Evolutionary conservation across 73 alveolate species (phyloP).

Genomic region (Paramecium caudatum): DNA sequence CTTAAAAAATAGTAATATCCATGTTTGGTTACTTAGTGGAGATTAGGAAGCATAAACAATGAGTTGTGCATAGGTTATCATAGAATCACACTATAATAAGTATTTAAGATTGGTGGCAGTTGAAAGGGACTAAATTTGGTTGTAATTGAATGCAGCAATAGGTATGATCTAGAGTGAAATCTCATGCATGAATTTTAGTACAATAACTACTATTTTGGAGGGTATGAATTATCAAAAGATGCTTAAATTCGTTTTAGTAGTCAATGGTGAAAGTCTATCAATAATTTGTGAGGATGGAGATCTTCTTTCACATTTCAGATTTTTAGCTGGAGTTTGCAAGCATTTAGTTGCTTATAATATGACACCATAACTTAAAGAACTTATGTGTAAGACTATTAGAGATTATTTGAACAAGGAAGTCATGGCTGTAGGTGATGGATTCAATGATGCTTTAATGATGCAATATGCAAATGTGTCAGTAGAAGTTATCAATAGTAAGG

Average conservation of each 20-base stretch:
- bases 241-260: neutral
- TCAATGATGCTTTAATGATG: conserved; percentile 74
- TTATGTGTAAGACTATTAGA: conserved; percentile 11
- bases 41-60: conserved; percentile 60
- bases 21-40: conserved; percentile 58
- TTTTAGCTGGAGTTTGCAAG: conserved; percentile 59
- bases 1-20: conserved; percentile 37
- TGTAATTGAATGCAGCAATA: neutral
- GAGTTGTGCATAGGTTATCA: conserved; percentile 50
- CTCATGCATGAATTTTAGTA: neutral
- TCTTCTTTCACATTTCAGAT: conserved; percentile 63
- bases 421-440: conserved; percentile 76
- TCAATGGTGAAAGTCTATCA: conserved; percentile 55
- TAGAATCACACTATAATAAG: neutral
- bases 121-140: conserved; percentile 20
- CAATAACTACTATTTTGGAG: conserved; percentile 10
- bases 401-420: conserved; percentile 39
- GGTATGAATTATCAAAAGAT: conserved; percentile 26
- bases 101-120: neutral
- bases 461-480: conserved; percentile 57
- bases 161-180: conserved; percentile 15
- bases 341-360: conserved; percentile 61
- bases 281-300: neutral
- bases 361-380: conserved; percentile 64
- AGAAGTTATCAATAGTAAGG: conserved; percentile 56